Evolutionary conservation across 208 protist species (phyloP).

Genomic region (Acanthamoeba polyphaga): DNA sequence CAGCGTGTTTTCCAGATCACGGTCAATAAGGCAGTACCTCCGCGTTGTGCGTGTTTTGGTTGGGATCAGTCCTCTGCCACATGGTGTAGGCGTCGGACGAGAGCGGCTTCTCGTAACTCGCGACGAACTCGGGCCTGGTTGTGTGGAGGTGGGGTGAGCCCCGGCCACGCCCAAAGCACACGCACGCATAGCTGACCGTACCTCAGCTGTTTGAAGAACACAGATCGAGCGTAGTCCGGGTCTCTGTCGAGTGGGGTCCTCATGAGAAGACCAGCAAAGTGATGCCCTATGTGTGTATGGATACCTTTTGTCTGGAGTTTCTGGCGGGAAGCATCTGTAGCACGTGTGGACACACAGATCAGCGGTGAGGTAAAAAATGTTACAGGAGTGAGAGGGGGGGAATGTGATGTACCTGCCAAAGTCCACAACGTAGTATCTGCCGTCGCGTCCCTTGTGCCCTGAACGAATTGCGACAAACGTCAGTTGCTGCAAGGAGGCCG

Average conservation of each 20-base stretch:
- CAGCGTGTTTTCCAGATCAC: no score
- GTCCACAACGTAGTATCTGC: conserved; percentile 21
- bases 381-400: not conserved
- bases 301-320: conserved; percentile 1
- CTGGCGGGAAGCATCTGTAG: conserved; percentile 32
- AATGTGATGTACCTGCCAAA: not conserved
- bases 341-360: not conserved
- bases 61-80: conserved; percentile 51
- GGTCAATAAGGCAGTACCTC: not conserved
- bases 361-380: not conserved
- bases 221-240: conserved; percentile 8
- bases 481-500: not conserved
- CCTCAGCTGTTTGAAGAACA: conserved; percentile 45
- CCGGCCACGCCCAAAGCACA: not conserved
- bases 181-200: not conserved
- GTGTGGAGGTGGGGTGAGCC: not conserved
- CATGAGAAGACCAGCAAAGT: not conserved
- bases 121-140: conserved; percentile 29
- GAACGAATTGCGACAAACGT: not conserved
- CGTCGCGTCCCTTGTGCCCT: conserved; percentile 2
- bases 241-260: not conserved
- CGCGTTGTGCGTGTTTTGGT: not conserved
- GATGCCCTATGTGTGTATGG: no score
- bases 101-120: not conserved
- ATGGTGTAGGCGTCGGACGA: conserved; percentile 30